phyloP scores from a whole-genome alignment of 441 rosid genomes.

The Manihot esculenta region DNA sequence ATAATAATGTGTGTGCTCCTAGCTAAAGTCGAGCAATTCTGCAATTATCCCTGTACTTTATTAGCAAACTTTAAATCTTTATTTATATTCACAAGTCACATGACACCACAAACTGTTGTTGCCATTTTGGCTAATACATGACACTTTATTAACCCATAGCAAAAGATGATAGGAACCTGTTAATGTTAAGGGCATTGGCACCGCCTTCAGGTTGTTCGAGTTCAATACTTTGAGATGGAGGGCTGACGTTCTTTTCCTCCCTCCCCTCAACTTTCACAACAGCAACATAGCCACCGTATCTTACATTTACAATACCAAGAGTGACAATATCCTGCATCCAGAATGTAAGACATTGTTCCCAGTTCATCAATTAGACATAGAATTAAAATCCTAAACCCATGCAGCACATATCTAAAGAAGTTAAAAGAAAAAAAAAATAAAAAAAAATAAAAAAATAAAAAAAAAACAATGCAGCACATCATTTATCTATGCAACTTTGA shows the following conservation, averaged over 20 bases:
- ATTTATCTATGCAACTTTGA: constrained; percentile 6
- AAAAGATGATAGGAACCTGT: constrained; percentile 40
- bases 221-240: constrained; percentile 40
- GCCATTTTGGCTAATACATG: not conserved
- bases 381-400: not conserved
- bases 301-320: constrained; percentile 51
- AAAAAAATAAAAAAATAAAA: too few species aligned
- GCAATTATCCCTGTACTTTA: not conserved
- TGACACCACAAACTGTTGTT: not conserved
- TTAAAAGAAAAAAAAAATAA: too few species aligned
- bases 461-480: not conserved
- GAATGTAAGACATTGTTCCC: constrained; percentile 16
- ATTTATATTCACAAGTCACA: not conserved
- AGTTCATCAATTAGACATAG: not conserved
- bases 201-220: constrained; percentile 72
- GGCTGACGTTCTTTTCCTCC: constrained; percentile 33
- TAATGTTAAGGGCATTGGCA: constrained; percentile 60
- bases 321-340: constrained; percentile 55
- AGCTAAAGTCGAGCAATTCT: constrained; percentile 5
- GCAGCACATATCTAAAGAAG: not conserved
- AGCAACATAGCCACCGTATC: constrained; percentile 57
- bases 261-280: constrained; percentile 49
- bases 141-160: not conserved
- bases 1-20: not conserved
- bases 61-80: not conserved